These are phyloP conservation scores for Angophora floribunda DNA, from an alignment of 345 rosid species.

Conservation along the genomic window DNA sequence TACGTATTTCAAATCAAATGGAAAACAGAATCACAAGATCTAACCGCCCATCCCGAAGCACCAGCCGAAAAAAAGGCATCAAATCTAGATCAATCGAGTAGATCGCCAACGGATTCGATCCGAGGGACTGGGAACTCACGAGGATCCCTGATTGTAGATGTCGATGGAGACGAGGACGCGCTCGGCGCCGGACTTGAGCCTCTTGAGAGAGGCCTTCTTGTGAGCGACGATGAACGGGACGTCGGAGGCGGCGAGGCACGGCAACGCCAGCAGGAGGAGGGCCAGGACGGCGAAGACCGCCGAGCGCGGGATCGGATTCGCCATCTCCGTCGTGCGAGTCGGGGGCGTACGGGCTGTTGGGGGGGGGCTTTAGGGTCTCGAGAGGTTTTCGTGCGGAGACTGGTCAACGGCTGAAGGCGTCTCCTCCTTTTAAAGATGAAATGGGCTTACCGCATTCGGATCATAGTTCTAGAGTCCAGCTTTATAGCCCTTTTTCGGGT, in stretches of 20 bases:
- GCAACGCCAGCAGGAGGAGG: constrained; percentile 28
- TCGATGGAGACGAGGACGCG: constrained; percentile 79
- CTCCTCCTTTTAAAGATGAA: neutral
- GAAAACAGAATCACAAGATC: neutral
- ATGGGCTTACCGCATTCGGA: neutral
- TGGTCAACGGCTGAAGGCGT: neutral
- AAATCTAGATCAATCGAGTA: neutral
- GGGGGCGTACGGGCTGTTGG: neutral
- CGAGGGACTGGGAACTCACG: constrained; percentile 26
- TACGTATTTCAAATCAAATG: neutral
- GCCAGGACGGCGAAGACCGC: constrained; percentile 25
- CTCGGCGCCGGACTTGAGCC: constrained; percentile 85
- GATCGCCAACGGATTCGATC: neutral
- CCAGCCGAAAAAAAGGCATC: neutral
- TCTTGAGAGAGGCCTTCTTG: constrained; percentile 74
- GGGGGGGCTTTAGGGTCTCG: neutral
- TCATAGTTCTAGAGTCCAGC: neutral
- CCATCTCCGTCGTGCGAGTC: constrained; percentile 14
- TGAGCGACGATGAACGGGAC: constrained; percentile 87
- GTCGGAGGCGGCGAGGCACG: constrained; percentile 49
- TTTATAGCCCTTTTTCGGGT: neutral
- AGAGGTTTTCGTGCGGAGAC: neutral
- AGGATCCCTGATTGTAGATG: constrained; percentile 88
- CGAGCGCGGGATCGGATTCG: constrained; percentile 8
- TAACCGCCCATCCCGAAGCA: neutral